phyloP scores from a whole-genome alignment of 2,329 filamentous ascomycete genomes.

The Fusarium sp. region DNA sequence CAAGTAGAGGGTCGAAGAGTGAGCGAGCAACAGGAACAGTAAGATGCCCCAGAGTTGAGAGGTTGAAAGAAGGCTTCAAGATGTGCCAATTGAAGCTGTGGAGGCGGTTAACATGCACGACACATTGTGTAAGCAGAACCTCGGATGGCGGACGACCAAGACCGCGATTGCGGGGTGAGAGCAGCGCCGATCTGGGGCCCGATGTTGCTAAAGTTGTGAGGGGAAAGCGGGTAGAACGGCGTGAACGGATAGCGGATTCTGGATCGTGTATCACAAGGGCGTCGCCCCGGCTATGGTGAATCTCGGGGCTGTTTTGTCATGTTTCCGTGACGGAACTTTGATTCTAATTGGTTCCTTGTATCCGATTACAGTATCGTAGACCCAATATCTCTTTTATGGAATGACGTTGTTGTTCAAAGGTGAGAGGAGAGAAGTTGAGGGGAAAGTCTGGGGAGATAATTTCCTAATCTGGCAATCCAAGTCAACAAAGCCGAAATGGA shows the following conservation, averaged over 20 bases:
- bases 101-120: conserved; percentile 19
- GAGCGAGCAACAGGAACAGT: background rate
- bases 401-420: background rate
- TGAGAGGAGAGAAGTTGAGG: background rate
- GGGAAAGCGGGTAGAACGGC: conserved; percentile 25
- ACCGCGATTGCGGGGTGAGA: conserved; percentile 37
- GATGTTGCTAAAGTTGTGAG: conserved; percentile 32
- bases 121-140: conserved; percentile 24
- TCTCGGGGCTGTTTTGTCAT: background rate
- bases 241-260: conserved; percentile 10
- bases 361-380: background rate
- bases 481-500: background rate
- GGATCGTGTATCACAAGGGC: background rate
- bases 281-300: background rate
- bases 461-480: background rate
- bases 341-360: background rate
- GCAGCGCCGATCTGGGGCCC: conserved; percentile 26
- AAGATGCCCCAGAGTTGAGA: background rate
- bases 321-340: background rate
- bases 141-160: conserved; percentile 32
- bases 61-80: conserved; percentile 5
- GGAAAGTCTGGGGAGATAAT: background rate
- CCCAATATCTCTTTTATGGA: background rate
- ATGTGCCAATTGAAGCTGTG: conserved; percentile 13
- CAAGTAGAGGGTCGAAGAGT: background rate